Percentiles rank a stretch among this genome's conserved stretches.
Evolutionary conservation across 2,329 filamentous ascomycete genomes (phyloP).

Genomic region (Apiospora aurea): DNA sequence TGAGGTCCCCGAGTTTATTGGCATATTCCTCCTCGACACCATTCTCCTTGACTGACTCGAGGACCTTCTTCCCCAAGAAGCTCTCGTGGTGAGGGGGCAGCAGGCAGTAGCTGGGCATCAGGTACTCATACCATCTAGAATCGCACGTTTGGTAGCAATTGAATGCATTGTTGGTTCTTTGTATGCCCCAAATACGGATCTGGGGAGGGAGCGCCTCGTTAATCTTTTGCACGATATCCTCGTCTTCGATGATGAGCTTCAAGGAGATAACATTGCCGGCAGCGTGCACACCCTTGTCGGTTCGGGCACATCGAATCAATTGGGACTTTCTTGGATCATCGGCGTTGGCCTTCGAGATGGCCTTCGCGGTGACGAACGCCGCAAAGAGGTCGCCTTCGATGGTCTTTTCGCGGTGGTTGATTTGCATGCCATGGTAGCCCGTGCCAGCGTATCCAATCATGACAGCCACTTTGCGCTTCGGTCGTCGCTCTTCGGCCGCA

Average conservation of each 20-base stretch:
- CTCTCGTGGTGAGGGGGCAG: conserved; percentile 90
- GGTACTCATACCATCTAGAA: conserved; percentile 95
- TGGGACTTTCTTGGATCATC: conserved; percentile 97
- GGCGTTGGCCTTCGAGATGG: conserved; percentile 96
- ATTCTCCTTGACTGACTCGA: conserved; percentile 77
- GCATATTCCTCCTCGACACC: conserved; percentile 74
- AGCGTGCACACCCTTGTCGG: conserved; percentile 96
- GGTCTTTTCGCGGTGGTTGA: conserved; percentile 82
- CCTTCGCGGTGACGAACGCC: conserved; percentile 88
- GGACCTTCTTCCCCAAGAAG: conserved; percentile 82
- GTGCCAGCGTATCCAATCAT: conserved; percentile 95
- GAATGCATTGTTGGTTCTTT: conserved; percentile 88
- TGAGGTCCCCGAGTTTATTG: conserved; percentile 77
- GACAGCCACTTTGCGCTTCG: conserved; percentile 96
- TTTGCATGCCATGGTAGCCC: conserved; percentile 97
- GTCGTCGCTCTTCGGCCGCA: conserved; percentile 81
- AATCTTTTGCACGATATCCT: conserved; percentile 87
- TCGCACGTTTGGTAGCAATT: conserved; percentile 96
- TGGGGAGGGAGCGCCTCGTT: conserved; percentile 85
- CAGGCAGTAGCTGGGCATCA: conserved; percentile 92
- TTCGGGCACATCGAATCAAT: conserved; percentile 90
- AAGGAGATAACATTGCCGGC: conserved; percentile 94
- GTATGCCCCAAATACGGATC: conserved; percentile 94
- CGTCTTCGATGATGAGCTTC: conserved; percentile 94
- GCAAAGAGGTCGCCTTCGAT: conserved; percentile 96